Evolutionary conservation across 345 rosid species (phyloP).

Genomic region (Bretschneidera sinensis): DNA sequence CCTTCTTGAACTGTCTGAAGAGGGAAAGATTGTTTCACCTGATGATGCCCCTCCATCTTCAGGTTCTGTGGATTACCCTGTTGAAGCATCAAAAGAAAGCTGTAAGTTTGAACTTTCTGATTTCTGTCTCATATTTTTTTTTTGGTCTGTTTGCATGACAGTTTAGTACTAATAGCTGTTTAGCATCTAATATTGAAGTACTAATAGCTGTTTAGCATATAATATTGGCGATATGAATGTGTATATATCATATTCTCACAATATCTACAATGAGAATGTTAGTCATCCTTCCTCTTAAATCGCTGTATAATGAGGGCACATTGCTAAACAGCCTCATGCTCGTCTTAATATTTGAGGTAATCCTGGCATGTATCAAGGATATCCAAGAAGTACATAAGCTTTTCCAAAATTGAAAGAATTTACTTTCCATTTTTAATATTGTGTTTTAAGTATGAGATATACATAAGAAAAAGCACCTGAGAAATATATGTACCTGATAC

Average conservation of each 20-base stretch:
- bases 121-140: neutral
- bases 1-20: slow-evolving; percentile 14
- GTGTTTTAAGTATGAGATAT: too few species aligned
- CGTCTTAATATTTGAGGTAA: too few species aligned
- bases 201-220: neutral
- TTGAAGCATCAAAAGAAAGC: slow-evolving; percentile 34
- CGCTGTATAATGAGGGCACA: too few species aligned
- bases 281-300: too few species aligned
- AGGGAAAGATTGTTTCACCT: slow-evolving; percentile 12
- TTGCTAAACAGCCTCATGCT: too few species aligned
- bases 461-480: neutral
- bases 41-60: slow-evolving; percentile 23
- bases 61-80: slow-evolving; percentile 19
- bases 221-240: neutral
- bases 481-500: neutral
- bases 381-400: too few species aligned
- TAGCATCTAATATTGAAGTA: too few species aligned
- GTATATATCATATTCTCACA: too few species aligned
- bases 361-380: too few species aligned
- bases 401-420: slow-evolving; percentile 6
- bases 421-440: neutral
- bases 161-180: neutral
- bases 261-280: too few species aligned
- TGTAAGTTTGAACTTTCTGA: slow-evolving; percentile 48
- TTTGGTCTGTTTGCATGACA: slow-evolving; percentile 11